Base-by-base conservation (phyloP, 768 basidiomycete species). In the Agaricus subrufescens region DNA sequence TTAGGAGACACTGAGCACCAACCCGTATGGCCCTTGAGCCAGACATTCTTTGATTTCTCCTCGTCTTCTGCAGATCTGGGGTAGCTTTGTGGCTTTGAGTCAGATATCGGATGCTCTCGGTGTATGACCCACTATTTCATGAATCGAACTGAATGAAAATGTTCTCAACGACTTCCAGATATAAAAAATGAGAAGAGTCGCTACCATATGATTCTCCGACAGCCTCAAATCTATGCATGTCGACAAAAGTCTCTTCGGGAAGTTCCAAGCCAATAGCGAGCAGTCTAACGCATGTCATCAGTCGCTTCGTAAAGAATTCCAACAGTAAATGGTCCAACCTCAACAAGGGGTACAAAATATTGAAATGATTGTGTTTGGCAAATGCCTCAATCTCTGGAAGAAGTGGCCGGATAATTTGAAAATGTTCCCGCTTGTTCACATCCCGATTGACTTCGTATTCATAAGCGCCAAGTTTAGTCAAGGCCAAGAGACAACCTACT, bases 11-110 rank as follows among this genome's bases (percentile, higher is more conserved):
- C n/a, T 15, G 6, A 8, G 3, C 30, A 15, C 64, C 4, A 44
- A 80, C 82, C 82, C 0, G 78, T 81, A 58, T 85, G 83, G 1
- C 83, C 83, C 57, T 85, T 82, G 9, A 83, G 66, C 80, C 80
- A 84, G n/a, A 84, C 80, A 46, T 80, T 77, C 37, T 79, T 77
- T 0, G 79, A 76, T 60, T 76, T 75, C 10, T 47, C 53, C 56
- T 83, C 82, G 9, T 84, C 82, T 23, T 78, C 79, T 34, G 69
- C 63, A 1, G 73, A 68, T 29, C 79, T 74, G 3, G 80, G 81
- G 58, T 80, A 79, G 62, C 82, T 84, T 19, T n/a, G 6, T 9
- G 6, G 34, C 8, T 3, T n/a, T 48, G 10, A 31, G 46, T 9
- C 3, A 6, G 6, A 25, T 12, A 6, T n/a, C 12, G 12, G 10